Conservation (phyloP, 768 basidiomycete genomes). For the Phylloporus scabripes region DNA sequence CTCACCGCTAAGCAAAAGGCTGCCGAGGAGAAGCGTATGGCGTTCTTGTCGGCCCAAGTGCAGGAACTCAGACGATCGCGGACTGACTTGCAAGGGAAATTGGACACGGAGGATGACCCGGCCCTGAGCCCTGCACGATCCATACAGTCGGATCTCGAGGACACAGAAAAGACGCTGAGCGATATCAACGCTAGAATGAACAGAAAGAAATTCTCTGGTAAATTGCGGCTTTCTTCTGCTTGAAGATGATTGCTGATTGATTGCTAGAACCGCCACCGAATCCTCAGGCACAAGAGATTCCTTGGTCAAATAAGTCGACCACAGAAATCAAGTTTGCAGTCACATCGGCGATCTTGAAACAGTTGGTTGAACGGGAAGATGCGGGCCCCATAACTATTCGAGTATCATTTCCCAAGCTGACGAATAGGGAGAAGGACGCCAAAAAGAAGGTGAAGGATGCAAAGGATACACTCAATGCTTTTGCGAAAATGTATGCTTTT, state of each 20-base stretch:
- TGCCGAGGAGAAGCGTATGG: conserved; percentile 17
- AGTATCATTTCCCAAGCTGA: conserved; percentile 3
- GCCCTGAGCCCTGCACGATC: too few species aligned
- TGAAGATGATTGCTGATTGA: conserved; percentile 1
- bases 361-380: conserved; percentile 12
- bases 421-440: background rate
- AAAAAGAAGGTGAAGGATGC: conserved; percentile 4
- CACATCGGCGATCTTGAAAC: conserved; percentile 6
- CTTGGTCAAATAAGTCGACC: background rate
- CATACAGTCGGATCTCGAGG: conserved; percentile 20
- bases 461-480: conserved; percentile 2
- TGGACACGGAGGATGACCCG: conserved; percentile 7
- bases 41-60: conserved; percentile 16
- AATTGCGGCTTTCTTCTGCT: background rate
- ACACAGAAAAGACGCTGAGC: conserved; percentile 7
- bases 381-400: conserved; percentile 15
- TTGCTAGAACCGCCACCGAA: conserved; percentile 7
- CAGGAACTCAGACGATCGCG: conserved; percentile 10
- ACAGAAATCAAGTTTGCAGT: conserved; percentile 2
- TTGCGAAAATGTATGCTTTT: too few species aligned
- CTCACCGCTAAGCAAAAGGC: conserved; percentile 20
- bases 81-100: background rate
- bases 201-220: conserved; percentile 22
- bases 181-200: conserved; percentile 10
- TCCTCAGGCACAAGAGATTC: background rate